Percentiles rank a stretch among this genome's conserved stretches.
phyloP scores from a whole-genome alignment of 352 stramenopile genomes.

The Globisporangium nodosum region DNA sequence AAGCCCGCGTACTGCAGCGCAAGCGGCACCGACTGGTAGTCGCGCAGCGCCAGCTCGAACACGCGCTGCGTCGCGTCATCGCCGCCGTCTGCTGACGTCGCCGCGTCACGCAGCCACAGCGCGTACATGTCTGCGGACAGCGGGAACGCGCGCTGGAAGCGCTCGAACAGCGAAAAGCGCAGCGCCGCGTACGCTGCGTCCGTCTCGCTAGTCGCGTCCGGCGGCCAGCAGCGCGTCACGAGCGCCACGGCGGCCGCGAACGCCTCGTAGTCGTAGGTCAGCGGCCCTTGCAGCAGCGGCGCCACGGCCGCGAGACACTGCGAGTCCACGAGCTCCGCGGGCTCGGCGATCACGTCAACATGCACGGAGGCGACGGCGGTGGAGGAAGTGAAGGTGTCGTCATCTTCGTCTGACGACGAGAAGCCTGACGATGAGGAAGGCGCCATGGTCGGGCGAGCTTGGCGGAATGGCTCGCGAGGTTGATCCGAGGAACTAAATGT shows the following conservation, averaged over 20 bases:
- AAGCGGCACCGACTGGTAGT: conserved; percentile 59
- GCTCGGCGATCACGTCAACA: conserved; percentile 29
- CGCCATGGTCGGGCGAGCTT: not conserved
- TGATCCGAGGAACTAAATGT: too few relatives aligned
- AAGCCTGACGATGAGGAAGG: conserved; percentile 26
- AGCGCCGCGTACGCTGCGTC: conserved; percentile 16
- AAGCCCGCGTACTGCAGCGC: conserved; percentile 33
- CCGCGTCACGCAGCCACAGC: conserved; percentile 42
- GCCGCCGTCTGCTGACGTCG: conserved; percentile 1
- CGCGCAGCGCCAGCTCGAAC: conserved; percentile 28
- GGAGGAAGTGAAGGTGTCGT: conserved; percentile 8
- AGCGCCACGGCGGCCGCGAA: conserved; percentile 29
- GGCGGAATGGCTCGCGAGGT: too few relatives aligned
- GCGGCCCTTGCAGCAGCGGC: conserved; percentile 11
- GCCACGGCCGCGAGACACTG: conserved; percentile 13
- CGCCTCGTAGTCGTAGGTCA: conserved; percentile 28
- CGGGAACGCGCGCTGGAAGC: conserved; percentile 51
- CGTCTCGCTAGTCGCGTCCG: not conserved
- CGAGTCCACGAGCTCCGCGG: not conserved
- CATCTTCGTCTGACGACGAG: conserved; percentile 39
- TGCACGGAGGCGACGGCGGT: conserved; percentile 5
- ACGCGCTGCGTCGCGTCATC: conserved; percentile 22
- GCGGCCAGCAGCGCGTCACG: conserved; percentile 26
- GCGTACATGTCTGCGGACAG: conserved; percentile 50
- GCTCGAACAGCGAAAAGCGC: conserved; percentile 26